phyloP scores from a whole-genome alignment of 306 rosid species.

The Begonia fuchsioides region DNA sequence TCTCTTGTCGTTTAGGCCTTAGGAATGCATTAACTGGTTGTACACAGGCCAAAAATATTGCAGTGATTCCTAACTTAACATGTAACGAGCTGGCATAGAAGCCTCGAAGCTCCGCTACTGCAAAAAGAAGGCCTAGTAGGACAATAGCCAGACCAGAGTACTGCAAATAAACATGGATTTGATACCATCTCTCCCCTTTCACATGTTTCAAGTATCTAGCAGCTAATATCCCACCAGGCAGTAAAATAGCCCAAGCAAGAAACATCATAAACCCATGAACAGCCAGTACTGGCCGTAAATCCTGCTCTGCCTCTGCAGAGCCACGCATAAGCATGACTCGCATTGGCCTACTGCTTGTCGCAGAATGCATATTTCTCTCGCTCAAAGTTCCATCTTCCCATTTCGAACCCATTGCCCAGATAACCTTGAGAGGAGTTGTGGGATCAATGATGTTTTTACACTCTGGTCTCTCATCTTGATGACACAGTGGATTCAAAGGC shows the following conservation, averaged over 20 bases:
- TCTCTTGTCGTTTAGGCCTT: conserved; percentile 41
- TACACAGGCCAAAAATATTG: conserved; percentile 48
- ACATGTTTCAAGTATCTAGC: conserved; percentile 84
- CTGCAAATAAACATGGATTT: conserved; percentile 84
- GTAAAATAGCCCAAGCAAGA: conserved; percentile 83
- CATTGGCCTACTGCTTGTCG: conserved; percentile 58
- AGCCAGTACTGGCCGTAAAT: conserved; percentile 73
- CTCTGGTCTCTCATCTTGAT: conserved; percentile 27
- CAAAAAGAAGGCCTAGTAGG: conserved; percentile 77
- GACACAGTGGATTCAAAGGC: conserved; percentile 63
- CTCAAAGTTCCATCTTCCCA: conserved; percentile 48
- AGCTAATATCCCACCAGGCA: conserved; percentile 78
- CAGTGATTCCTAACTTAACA: conserved; percentile 60
- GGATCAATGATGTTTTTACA: conserved; percentile 73
- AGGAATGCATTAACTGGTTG: conserved; percentile 64
- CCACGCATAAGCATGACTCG: conserved; percentile 63
- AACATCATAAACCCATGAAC: conserved; percentile 97
- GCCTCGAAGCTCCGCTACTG: conserved; percentile 81
- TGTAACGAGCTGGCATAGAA: conserved; percentile 59
- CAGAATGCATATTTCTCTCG: conserved; percentile 73
- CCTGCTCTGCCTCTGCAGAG: conserved; percentile 91
- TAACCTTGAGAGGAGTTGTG: conserved; percentile 70
- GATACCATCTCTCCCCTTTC: conserved; percentile 87
- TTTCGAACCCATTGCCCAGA: conserved; percentile 91
- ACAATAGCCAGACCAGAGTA: conserved; percentile 71